Evolutionary conservation across 164 flowering plant species (phyloP).

Genomic region (Cinnamomum micranthum): DNA sequence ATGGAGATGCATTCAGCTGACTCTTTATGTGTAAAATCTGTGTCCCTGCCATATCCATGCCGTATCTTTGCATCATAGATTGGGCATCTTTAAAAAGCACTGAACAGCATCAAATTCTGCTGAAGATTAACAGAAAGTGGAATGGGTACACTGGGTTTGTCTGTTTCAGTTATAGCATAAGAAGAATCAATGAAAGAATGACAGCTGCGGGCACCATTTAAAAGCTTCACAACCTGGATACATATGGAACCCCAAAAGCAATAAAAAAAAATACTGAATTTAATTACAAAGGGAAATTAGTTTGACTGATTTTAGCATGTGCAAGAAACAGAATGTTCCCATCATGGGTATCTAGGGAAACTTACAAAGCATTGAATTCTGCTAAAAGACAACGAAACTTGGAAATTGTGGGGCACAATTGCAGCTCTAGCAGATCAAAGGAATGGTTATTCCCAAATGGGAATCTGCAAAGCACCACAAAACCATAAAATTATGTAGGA

Average conservation of each 20-base stretch:
- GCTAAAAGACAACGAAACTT: neutral
- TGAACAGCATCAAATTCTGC: conserved; percentile 1
- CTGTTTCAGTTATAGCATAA: too few relatives aligned
- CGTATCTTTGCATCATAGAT: neutral
- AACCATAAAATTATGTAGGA: conserved; percentile 40
- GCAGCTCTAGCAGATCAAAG: neutral
- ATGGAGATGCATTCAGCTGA: too few relatives aligned
- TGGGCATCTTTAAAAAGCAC: conserved; percentile 3
- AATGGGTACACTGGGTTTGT: neutral
- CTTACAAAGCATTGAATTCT: neutral
- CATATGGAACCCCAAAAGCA: neutral
- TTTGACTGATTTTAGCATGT: neutral
- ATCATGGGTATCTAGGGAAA: neutral
- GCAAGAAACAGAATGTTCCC: neutral
- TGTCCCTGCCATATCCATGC: too few relatives aligned
- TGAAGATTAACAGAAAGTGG: conserved; percentile 18
- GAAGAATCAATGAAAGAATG: conserved; percentile 13
- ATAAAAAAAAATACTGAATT: neutral
- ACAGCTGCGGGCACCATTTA: conserved; percentile 28
- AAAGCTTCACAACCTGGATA: conserved; percentile 23
- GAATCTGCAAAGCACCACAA: conserved; percentile 22
- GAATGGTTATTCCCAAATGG: conserved; percentile 12
- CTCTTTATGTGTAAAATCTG: too few relatives aligned
- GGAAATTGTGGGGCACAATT: neutral
- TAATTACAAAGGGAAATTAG: neutral